Evolutionary conservation across 2,329 filamentous ascomycete genomes (phyloP), one percentile per base, ranked within the genome.

Genomic region (Ophiostoma pallidulum): DNA sequence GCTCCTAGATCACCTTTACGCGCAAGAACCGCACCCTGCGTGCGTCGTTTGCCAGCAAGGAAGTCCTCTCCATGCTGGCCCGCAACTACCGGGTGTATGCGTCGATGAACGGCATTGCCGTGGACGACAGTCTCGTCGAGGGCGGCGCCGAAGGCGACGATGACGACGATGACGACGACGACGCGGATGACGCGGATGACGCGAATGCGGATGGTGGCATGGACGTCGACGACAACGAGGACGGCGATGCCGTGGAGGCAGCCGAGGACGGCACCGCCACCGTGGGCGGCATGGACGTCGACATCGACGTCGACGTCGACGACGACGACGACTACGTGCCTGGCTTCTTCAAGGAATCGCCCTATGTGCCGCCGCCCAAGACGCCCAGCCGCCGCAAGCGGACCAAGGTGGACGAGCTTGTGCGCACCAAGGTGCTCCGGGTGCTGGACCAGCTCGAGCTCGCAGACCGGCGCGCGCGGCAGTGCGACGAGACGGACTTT

Each of bases 401-500:
- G 70, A 86, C 86, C 8, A 87, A 84, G 62, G 80, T 94, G 3
- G 79, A 82, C 1, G 80, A 90, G 59, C 66, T 96, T 29, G 84
- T 98, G n/a, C 77, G 83, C 54, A 78, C 84, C 58, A 97, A 97
- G 69, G 84, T 97, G 38, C 74, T 84, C 58, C 86, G 83, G 61
- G 88, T 96, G 18, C 72, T 97, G 18, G 84, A 91, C 60, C 78
- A 84, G 48, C 95, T 90, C 0, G 77, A 80, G 41, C 71, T 97
- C 46, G 83, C 82, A 3, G 87, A 94, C 51, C 87, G 85, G 68
- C 74, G 91, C 54, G 78, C 90, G 10, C 77, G 87, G 52, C 82
- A 92, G 71, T 94, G 89, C 60, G 89, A 96, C 60, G 88, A 97
- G 67, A 90, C 85, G 45, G 90, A 95, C 59, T 97, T 96, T 61